These are phyloP conservation scores for barrel medic (Medicago truncatula) DNA, from an alignment of 306 rosid species.

Conservation along the genomic window MtrunA17r5.0-ANR NC_053043.1:35847501-35848000, in stretches of 20 bases:
- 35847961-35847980: too few species aligned
- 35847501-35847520: not conserved
- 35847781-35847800: not conserved
- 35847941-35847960: too few species aligned
- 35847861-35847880: not conserved
- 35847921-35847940: too few species aligned
- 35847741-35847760: too few species aligned
- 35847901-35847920: too few species aligned
- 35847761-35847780: conserved; percentile 11
- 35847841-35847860: not conserved
- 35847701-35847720: conserved; percentile 7
- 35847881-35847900: too few species aligned
- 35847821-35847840: not conserved
- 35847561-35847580: not conserved
- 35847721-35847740: too few species aligned
- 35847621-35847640: not conserved
- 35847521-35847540: not conserved
- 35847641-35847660: conserved; percentile 3
- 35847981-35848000: too few species aligned
- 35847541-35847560: not conserved
- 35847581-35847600: not conserved
- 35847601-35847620: not conserved
- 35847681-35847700: not conserved
- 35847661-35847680: not conserved
- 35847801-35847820: conserved; percentile 22